phyloP scores from a whole-genome alignment of 2,329 filamentous ascomycete genomes.

The Monilinia laxa region DNA sequence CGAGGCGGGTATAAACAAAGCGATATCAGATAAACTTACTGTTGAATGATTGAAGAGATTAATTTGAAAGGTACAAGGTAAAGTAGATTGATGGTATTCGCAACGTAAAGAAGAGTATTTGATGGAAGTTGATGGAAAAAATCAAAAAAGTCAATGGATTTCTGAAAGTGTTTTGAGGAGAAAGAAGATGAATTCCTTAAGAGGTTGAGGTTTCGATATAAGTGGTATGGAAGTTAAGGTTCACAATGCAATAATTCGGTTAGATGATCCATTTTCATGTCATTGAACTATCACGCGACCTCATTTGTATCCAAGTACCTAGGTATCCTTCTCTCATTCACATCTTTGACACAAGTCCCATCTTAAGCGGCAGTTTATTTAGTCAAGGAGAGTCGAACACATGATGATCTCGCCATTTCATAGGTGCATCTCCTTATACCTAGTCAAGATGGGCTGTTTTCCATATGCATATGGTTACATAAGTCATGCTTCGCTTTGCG shows the following conservation, averaged over 20 bases:
- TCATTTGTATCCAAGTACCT: neutral
- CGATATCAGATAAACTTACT: slow-evolving; percentile 16
- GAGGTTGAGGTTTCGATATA: neutral
- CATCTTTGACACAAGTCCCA: neutral
- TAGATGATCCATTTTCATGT: neutral
- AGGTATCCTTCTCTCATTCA: neutral
- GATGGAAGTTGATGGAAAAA: slow-evolving; percentile 3
- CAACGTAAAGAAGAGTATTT: neutral
- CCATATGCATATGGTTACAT: neutral
- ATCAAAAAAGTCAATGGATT: slow-evolving; percentile 11
- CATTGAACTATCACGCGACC: slow-evolving; percentile 12
- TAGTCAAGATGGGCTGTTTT: neutral
- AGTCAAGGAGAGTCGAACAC: neutral
- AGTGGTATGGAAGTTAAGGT: neutral
- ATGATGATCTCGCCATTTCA: slow-evolving; percentile 6
- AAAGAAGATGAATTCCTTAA: slow-evolving; percentile 11
- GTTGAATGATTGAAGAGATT: slow-evolving; percentile 22
- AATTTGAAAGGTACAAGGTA: slow-evolving; percentile 3
- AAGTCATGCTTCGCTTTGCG: slow-evolving; percentile 2
- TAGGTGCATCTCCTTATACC: neutral
- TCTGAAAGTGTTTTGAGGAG: neutral
- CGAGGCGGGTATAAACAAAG: slow-evolving; percentile 23
- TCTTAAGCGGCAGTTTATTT: neutral
- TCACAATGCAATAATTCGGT: slow-evolving; percentile 12
- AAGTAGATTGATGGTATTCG: slow-evolving; percentile 10